Evolutionary conservation across 208 protist species (phyloP), one percentile per base, ranked within the genome.

Genomic region (Angomonas ambiguus): DNA sequence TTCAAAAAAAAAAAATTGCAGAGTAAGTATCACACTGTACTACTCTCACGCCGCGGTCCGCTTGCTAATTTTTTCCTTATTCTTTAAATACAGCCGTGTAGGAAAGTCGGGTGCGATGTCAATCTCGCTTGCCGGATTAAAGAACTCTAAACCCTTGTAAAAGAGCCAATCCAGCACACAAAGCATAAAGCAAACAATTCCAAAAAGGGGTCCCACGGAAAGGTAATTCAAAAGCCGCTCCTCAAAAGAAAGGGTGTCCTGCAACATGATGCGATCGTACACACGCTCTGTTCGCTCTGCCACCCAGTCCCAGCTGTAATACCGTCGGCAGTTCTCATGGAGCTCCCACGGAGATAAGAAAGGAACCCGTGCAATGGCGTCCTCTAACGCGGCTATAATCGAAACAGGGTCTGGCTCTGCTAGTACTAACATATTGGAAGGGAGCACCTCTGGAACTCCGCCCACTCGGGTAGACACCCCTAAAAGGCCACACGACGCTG

Each of bases 391-490:
- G 11, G 72, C 72, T 11, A 89, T 65, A 63, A 94, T 93, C 11
- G 83, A 87, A 1, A 69, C 72, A 0, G 95, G 83, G 42, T 96
- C 87, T 6, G 97, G 95, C 27, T 98, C 82, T 0, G 94, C 92
- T 6, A 99, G 76, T 8, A 87, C 68, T 25, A 98, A 76, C 87
- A 99, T 96, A 58, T 92, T 69, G n/a, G 88, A 75, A 28, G 98
- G 98, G 11, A 99, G 82, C 6, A 99, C 97, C 69, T 99, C 98
- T 8, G 96, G 97, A 24, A 99, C 92, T 53, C 98, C 98, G 38
- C 98, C 98, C 1, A 99, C 98, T 34, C 88, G 79, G 0, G 98
- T 99, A n/a, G 88, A 97, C 2, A 98, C 96, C 24, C 97, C 90
- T 4, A 98, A 74, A 1, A 98, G 80, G 1, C 97, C 97, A 67